Conservation (phyloP, 2,329 filamentous ascomycete species). For the Aspergillus sp. region DNA sequence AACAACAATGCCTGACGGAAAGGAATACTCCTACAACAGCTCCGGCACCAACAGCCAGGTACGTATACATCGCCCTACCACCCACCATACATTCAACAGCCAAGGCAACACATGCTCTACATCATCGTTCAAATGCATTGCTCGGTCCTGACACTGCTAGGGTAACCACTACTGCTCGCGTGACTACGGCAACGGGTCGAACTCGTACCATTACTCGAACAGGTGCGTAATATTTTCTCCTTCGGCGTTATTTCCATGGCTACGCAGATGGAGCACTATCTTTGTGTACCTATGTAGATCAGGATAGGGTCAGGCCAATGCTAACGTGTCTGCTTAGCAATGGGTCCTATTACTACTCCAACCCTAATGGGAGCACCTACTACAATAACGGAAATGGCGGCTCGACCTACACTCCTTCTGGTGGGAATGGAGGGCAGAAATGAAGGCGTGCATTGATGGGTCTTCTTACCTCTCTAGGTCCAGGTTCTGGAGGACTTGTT, state of each 20-base stretch:
- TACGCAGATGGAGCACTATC: neutral
- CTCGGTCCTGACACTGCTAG: conserved; percentile 35
- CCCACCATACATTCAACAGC: too few species aligned
- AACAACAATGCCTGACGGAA: conserved; percentile 8
- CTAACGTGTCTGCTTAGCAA: conserved; percentile 39
- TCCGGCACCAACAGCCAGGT: conserved; percentile 65
- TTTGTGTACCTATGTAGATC: neutral
- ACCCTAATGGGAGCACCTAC: conserved; percentile 68
- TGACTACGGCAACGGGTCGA: conserved; percentile 59
- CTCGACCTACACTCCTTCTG: conserved; percentile 61
- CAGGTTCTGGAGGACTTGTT: too few species aligned
- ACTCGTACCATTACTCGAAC: conserved; percentile 66
- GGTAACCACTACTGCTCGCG: conserved; percentile 69
- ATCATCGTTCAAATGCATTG: neutral
- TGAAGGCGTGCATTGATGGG: neutral
- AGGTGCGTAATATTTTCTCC: conserved; percentile 37
- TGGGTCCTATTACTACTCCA: conserved; percentile 73
- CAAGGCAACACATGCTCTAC: neutral
- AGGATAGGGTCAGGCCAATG: neutral
- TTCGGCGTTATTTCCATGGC: too few species aligned
- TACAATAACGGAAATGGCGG: conserved; percentile 61
- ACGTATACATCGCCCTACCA: conserved; percentile 16
- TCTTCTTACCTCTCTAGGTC: too few species aligned
- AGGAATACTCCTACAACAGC: conserved; percentile 40
- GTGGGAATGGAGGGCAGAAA: conserved; percentile 29